Conservation (phyloP, 2,329 filamentous ascomycete genomes). For the Ophiostoma populinum region DNA sequence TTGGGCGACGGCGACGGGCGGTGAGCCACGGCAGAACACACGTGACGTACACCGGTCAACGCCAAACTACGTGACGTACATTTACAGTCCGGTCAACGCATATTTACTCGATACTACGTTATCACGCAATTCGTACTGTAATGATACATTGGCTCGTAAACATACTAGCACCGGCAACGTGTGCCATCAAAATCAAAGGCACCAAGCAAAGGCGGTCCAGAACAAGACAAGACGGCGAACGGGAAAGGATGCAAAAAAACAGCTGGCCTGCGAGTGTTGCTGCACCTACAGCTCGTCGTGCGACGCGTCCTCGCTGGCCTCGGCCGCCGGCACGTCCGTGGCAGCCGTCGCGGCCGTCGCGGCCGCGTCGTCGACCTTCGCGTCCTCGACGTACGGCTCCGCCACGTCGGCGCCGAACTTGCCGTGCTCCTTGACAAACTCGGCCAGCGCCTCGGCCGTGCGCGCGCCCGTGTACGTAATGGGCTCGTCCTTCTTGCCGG, state of each 20-base stretch:
- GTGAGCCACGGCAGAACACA: slow-evolving; percentile 3
- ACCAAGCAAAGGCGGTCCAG: neutral
- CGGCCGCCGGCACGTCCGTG: slow-evolving; percentile 23
- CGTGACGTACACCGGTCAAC: too few relatives aligned
- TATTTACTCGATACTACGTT: too few relatives aligned
- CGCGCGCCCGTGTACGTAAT: slow-evolving; percentile 78
- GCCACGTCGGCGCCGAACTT: slow-evolving; percentile 63
- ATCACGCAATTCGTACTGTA: too few relatives aligned
- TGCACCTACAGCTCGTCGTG: slow-evolving; percentile 59
- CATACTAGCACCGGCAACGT: too few relatives aligned
- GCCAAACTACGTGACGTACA: too few relatives aligned
- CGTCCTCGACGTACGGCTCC: slow-evolving; percentile 16
- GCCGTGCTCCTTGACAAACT: slow-evolving; percentile 90
- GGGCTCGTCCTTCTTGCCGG: slow-evolving; percentile 70
- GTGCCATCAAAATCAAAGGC: neutral
- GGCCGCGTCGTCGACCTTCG: slow-evolving; percentile 33
- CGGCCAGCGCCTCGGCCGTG: slow-evolving; percentile 76
- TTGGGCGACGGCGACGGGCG: neutral
- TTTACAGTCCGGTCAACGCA: too few relatives aligned
- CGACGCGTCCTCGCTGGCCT: slow-evolving; percentile 24
- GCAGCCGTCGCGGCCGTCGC: slow-evolving; percentile 31
- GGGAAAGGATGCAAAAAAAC: neutral
- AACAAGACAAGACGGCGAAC: neutral
- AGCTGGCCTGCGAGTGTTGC: neutral
- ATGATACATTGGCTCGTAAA: too few relatives aligned